Evolutionary conservation across 1,139 yeast species (phyloP).

Genomic region (Lodderomyces parapsilosis): DNA sequence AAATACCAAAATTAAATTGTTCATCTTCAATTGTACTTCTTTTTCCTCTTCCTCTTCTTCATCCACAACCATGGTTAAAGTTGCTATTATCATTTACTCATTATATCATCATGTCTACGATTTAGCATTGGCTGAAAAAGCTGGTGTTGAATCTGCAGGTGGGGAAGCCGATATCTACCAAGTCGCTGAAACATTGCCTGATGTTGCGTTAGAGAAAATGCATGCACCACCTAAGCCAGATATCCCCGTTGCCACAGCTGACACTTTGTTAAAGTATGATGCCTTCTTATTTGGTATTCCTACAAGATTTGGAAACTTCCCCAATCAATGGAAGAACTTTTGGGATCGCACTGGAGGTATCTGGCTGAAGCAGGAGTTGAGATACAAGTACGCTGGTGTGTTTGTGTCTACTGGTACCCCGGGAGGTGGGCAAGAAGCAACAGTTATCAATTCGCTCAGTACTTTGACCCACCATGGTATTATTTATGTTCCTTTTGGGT

Average conservation of each 20-base stretch:
- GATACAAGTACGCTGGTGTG: constrained; percentile 49
- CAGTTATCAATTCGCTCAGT: constrained; percentile 35
- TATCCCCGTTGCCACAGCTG: constrained; percentile 41
- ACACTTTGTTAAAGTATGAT: constrained; percentile 39
- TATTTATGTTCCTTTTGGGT: constrained; percentile 50
- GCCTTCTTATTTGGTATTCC: constrained; percentile 52
- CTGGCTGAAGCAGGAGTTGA: constrained; percentile 50
- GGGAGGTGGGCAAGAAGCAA: constrained; percentile 50
- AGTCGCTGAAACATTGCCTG: constrained; percentile 35
- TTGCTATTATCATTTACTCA: constrained; percentile 38
- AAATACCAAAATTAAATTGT: neutral
- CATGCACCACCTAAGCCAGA: constrained; percentile 32
- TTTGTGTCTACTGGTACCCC: constrained; percentile 47
- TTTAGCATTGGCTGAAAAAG: constrained; percentile 33
- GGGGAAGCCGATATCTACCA: constrained; percentile 37
- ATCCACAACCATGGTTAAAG: constrained; percentile 3
- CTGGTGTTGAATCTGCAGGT: constrained; percentile 39
- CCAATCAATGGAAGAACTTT: constrained; percentile 45
- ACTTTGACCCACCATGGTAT: constrained; percentile 51
- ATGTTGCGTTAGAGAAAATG: constrained; percentile 26
- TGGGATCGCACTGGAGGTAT: constrained; percentile 48
- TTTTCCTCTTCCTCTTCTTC: too few species aligned
- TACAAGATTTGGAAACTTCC: constrained; percentile 48
- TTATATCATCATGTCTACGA: constrained; percentile 36
- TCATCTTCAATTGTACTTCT: neutral